Evolutionary conservation across 2,329 filamentous ascomycete species (phyloP), one percentile per base, ranked within the genome.

Genomic region (Aplosporella prunicola): DNA sequence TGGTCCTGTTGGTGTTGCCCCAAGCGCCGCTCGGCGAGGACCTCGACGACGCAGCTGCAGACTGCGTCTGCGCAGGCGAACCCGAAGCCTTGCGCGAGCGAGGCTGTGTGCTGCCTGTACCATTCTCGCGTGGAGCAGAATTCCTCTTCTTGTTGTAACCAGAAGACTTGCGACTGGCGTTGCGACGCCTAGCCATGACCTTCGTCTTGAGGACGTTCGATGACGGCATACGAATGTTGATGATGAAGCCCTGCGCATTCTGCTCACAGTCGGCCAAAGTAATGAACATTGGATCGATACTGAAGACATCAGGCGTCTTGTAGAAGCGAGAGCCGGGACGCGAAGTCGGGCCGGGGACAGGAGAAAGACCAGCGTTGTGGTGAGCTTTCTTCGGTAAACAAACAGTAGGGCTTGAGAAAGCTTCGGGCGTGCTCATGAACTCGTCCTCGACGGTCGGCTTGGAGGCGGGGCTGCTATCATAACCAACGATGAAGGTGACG

Each of bases 391-490:
- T 40, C 10, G 38, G 32, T 20, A 40, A 15, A 9, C 25, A 15
- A 3, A 40, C 38, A 9, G 38, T 40, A 4, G 38, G 38, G 2
- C 25, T 32, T 3, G 38, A 40, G 20, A 40, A 40, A 4, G 38
- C 38, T 22, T 35, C 38, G 9, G 38, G 38, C 8, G 31, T 27
- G 27, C 32, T 35, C 38, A 40, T 40, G 6, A 40, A 25, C 15
- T 40, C 38, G n/a, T 24, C 22, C 20, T 40, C 38, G 14, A 40
- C 31, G 13, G 32, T 23, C 14, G 32, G 28, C 32, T 40, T 40
- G 15, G 38, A 31, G 10, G 31, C 26, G 5, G 20, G 9, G 26
- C n/a, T 30, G 13, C 18, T 20, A 10, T 26, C 20, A 11, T 22
- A 24, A n/a, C 10, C 5, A 9, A 25, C 26, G 5, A 24, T 24